These are phyloP conservation scores for Helotiales sp. DNA, from an alignment of 2,329 filamentous ascomycete genomes.

Conservation along the genomic window DNA sequence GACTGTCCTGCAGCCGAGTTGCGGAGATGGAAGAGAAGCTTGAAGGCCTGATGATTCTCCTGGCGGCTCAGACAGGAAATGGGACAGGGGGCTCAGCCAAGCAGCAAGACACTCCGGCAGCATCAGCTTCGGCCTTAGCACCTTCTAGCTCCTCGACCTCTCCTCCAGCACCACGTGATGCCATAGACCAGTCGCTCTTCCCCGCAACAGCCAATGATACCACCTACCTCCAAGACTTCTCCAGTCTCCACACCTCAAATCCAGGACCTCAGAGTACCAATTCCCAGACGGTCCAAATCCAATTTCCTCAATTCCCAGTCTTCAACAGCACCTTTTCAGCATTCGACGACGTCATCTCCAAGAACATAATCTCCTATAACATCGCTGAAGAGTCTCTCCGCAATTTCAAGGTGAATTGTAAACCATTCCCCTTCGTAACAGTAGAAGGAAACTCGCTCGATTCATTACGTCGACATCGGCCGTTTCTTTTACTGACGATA, in stretches of 20 bases:
- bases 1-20: slow-evolving; percentile 25
- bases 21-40: slow-evolving; percentile 37
- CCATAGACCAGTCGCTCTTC: background rate
- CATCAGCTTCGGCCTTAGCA: background rate
- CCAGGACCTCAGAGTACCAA: background rate
- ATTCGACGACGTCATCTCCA: slow-evolving; percentile 23
- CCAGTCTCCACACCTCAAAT: background rate
- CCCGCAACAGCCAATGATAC: background rate
- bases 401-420: slow-evolving; percentile 13
- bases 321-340: slow-evolving; percentile 37
- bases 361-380: slow-evolving; percentile 12
- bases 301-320: too few species aligned
- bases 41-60: slow-evolving; percentile 24
- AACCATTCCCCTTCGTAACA: slow-evolving; percentile 27
- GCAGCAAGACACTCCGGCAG: background rate
- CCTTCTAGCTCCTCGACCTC: background rate
- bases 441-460: slow-evolving; percentile 43
- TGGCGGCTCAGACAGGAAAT: slow-evolving; percentile 17
- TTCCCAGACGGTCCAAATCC: too few species aligned
- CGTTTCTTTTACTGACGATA: slow-evolving; percentile 56
- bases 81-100: background rate
- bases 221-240: background rate
- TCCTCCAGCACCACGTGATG: background rate
- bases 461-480: slow-evolving; percentile 45
- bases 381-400: slow-evolving; percentile 22